A percentile compares a stretch with the other conserved stretches of the same genome.
Conservation (phyloP, 78 protist genomes). For the Dictyostelium capitatum region DNA sequence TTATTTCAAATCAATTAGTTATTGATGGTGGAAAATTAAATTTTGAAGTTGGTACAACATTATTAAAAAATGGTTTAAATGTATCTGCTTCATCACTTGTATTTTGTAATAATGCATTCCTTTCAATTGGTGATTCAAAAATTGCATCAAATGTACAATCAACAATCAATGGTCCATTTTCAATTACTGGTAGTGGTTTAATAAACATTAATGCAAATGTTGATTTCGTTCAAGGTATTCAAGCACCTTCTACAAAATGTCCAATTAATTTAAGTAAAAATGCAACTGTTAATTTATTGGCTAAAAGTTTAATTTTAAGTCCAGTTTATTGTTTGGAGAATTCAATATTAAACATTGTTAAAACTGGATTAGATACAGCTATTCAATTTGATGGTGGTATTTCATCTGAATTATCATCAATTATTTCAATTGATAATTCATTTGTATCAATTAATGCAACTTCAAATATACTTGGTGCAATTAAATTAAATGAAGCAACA, state of each 20-base stretch:
- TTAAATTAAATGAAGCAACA: neutral
- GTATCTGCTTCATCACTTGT: neutral
- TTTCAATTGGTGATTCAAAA: neutral
- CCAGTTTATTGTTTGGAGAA: neutral
- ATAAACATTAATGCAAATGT: neutral
- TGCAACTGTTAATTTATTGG: neutral
- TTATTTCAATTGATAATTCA: neutral
- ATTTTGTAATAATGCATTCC: neutral
- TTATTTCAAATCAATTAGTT: neutral
- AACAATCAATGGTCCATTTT: neutral
- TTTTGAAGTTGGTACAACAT: neutral
- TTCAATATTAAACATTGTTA: neutral
- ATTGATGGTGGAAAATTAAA: conserved; percentile 13
- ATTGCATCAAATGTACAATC: neutral
- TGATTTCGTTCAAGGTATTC: neutral
- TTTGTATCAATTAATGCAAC: neutral
- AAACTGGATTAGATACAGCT: too few relatives aligned
- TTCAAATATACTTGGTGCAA: neutral
- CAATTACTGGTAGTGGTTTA: conserved; percentile 9
- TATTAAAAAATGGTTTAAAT: neutral
- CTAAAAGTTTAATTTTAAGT: neutral
- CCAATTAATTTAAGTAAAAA: neutral
- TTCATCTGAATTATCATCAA: neutral
- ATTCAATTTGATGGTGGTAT: neutral
- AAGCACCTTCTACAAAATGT: neutral